Percentiles rank a stretch among this genome's conserved stretches.
Conservation (phyloP, 176 grass and related monocot genomes). For the Cenchrus americanus region DNA sequence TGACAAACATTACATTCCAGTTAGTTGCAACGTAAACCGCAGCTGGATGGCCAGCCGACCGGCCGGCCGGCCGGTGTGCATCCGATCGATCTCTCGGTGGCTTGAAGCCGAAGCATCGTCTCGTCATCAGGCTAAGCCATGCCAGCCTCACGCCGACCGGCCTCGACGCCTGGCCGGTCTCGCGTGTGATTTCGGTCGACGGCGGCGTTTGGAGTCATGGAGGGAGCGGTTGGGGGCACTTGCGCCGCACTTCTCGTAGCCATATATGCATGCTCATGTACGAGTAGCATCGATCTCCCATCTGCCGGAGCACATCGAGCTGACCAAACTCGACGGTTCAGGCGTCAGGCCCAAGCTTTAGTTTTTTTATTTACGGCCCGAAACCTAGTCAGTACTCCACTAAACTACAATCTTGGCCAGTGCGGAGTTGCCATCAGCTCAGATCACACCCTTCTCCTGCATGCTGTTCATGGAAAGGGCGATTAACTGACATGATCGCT, state of each 20-base stretch:
- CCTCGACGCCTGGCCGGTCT: not conserved
- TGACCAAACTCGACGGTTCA: conserved; percentile 21
- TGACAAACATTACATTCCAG: conserved; percentile 29
- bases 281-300: not conserved
- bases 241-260: not conserved
- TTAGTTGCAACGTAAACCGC: conserved; percentile 35
- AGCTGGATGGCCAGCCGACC: not conserved
- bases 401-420: conserved; percentile 42
- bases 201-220: conserved; percentile 47
- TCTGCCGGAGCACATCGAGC: not conserved
- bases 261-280: not conserved
- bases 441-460: not conserved
- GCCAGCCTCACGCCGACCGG: not conserved
- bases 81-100: not conserved
- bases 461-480: conserved; percentile 14
- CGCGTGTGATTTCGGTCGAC: not conserved
- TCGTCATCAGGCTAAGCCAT: not conserved
- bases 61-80: not conserved
- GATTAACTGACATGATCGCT: conserved; percentile 28
- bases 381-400: not conserved
- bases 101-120: conserved; percentile 35
- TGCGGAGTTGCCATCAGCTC: conserved; percentile 43
- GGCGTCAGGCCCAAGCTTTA: conserved; percentile 36
- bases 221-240: conserved; percentile 38
- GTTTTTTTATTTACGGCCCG: conserved; percentile 29